A percentile compares a stretch with the other conserved stretches of the same genome.
These are phyloP conservation scores for Aspergillus fumigatus DNA, from an alignment of 2,329 filamentous ascomycete genomes.

Conservation along the genomic window DNA sequence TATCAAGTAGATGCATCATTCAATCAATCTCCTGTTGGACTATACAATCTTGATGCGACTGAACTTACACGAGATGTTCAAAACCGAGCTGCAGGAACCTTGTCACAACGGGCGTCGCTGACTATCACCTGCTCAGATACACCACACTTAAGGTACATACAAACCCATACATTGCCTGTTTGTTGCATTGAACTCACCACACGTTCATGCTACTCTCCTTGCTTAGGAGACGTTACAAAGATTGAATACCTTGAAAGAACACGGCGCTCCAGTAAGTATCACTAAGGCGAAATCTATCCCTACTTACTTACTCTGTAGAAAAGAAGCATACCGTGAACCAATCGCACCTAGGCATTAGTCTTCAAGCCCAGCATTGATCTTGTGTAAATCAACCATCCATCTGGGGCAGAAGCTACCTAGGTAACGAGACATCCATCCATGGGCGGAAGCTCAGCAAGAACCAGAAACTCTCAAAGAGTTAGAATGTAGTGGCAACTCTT, in stretches of 20 bases:
- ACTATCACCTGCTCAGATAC: not conserved
- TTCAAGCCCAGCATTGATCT: not conserved
- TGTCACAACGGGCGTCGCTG: not conserved
- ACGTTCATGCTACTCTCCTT: not conserved
- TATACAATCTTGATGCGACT: too few species aligned
- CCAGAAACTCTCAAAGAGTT: not conserved
- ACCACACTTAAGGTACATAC: not conserved
- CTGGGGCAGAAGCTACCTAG: not conserved
- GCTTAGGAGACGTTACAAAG: not conserved
- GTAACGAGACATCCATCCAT: not conserved
- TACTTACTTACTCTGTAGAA: too few species aligned
- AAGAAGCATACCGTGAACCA: not conserved
- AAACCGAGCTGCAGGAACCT: not conserved
- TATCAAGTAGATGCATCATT: not conserved
- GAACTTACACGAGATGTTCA: not conserved
- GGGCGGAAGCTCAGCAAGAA: not conserved
- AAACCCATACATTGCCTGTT: not conserved
- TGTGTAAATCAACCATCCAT: not conserved
- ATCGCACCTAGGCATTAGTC: too few species aligned
- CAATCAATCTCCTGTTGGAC: not conserved
- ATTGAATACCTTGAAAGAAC: not conserved
- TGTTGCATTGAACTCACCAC: not conserved
- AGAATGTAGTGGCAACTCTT: not conserved
- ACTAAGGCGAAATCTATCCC: not conserved
- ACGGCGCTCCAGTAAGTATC: not conserved